Evolutionary conservation across 73 alveolate genomes (phyloP).

Genomic region (Uronychia binucleata): DNA sequence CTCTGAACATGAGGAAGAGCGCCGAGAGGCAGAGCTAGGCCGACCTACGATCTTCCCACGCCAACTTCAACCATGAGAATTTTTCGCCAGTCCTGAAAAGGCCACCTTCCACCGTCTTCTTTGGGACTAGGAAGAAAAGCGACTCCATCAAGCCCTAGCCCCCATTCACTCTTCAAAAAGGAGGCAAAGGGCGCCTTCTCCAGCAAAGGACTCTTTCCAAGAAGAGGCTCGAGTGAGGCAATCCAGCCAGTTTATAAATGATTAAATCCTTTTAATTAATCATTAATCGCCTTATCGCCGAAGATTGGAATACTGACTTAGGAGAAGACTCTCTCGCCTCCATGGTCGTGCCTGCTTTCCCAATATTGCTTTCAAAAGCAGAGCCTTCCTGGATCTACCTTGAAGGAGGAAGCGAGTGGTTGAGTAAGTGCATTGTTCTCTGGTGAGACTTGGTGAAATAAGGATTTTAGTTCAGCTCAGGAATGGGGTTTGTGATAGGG

Average conservation of each 20-base stretch:
- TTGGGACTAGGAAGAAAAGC: not conserved
- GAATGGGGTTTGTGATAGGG: conserved; percentile 3
- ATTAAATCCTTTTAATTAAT: not conserved
- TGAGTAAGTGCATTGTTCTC: not conserved
- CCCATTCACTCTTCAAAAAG: not conserved
- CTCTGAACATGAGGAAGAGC: not conserved
- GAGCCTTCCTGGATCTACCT: not conserved
- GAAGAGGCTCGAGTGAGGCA: not conserved
- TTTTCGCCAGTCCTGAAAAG: not conserved
- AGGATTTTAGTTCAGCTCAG: conserved; percentile 2
- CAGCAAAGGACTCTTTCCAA: not conserved
- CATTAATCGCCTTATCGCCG: not conserved
- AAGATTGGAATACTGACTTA: not conserved
- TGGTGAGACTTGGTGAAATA: not conserved
- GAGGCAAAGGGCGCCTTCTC: not conserved
- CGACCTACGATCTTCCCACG: not conserved
- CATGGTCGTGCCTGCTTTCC: not conserved
- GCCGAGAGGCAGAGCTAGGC: not conserved
- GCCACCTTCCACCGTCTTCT: not conserved
- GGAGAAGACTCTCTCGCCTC: not conserved
- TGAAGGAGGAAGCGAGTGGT: not conserved
- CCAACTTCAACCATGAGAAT: not conserved
- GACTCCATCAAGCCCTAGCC: not conserved
- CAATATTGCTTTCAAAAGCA: not conserved
- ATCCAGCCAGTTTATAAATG: not conserved